Percentiles rank a stretch among this genome's conserved stretches.
phyloP scores from a whole-genome alignment of 225 moss, liverwort and hornwort genomes.

The Pseudoscleropodium purum region DNA sequence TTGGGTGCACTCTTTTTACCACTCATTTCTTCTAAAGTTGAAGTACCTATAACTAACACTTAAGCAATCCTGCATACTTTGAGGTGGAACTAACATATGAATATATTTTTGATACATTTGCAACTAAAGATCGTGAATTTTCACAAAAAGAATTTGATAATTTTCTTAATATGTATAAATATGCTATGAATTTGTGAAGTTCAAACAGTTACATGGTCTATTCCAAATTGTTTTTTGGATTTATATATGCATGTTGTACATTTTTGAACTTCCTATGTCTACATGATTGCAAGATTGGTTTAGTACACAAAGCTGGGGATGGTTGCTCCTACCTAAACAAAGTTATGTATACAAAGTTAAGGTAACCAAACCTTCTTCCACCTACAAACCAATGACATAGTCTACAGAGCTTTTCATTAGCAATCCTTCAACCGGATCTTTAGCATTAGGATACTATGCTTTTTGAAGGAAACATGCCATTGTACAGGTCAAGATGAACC shows the following conservation, averaged over 20 bases:
- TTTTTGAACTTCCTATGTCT: background rate
- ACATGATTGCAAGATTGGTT: background rate
- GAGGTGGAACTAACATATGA: accelerated
- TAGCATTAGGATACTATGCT: too few species aligned
- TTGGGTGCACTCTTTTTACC: background rate
- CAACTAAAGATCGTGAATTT: background rate
- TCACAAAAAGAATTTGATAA: too few species aligned
- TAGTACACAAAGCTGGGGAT: background rate
- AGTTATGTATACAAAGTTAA: too few species aligned
- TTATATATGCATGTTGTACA: background rate
- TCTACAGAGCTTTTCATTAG: accelerated
- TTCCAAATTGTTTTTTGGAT: accelerated
- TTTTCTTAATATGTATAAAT: background rate
- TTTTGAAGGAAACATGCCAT: accelerated
- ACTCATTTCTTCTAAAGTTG: background rate
- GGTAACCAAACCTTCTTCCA: too few species aligned
- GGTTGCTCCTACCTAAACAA: too few species aligned
- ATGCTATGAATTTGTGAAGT: background rate
- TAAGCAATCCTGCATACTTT: accelerated
- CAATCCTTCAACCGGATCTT: accelerated
- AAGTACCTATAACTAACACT: background rate
- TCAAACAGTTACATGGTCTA: background rate
- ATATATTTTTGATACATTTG: background rate
- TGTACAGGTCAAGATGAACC: accelerated
- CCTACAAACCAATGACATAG: background rate